Conservation (phyloP, 2,329 filamentous ascomycete species). For the Trichoderma polysporum region DNA sequence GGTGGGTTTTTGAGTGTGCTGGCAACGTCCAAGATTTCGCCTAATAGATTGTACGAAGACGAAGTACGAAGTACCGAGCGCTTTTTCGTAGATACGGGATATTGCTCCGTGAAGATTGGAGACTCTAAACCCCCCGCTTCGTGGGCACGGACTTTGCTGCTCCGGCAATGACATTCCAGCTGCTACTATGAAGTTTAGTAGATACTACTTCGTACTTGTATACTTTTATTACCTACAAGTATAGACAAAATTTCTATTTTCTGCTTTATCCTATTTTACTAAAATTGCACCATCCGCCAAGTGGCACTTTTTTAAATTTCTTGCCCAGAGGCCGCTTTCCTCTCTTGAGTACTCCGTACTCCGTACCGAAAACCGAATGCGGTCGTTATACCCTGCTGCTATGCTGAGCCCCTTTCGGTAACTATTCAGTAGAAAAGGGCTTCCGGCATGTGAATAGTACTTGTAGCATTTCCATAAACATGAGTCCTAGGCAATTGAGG, state of each 20-base stretch:
- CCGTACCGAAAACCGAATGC: background rate
- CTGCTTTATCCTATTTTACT: background rate
- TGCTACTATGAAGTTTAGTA: no score
- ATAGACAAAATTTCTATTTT: background rate
- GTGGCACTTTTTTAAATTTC: background rate
- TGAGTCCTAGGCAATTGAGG: background rate
- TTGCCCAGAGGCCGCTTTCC: background rate
- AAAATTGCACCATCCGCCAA: background rate
- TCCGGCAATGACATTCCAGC: background rate
- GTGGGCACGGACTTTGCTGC: background rate
- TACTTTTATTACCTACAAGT: background rate
- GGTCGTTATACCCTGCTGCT: no score
- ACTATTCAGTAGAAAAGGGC: background rate
- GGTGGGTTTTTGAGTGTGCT: no score
- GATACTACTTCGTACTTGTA: no score
- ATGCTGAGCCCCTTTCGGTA: no score
- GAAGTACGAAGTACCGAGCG: background rate
- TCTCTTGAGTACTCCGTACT: background rate
- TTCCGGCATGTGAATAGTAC: background rate
- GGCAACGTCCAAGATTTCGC: background rate
- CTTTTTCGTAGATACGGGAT: background rate
- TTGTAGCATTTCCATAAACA: background rate
- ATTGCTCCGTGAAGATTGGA: background rate
- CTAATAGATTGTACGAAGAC: no score
- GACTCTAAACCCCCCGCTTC: no score